Percentiles rank a stretch among this genome's conserved stretches.
Evolutionary conservation across 495 filamentous ascomycete species (phyloP).

Genomic region (Lepidopterella palustris): DNA sequence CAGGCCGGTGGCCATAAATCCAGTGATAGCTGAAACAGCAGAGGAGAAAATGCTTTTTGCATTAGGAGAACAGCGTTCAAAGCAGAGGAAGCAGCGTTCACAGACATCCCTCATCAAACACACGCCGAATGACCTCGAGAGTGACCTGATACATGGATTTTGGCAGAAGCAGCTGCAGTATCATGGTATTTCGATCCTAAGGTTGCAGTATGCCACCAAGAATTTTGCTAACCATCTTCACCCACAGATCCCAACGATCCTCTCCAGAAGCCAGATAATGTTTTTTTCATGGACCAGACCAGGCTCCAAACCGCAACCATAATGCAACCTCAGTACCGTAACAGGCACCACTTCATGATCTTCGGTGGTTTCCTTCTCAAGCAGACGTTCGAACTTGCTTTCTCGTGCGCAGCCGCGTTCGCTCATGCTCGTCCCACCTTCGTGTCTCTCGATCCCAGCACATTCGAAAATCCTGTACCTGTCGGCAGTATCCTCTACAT

Average conservation of each 20-base stretch:
- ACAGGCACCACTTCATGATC: conserved; percentile 84
- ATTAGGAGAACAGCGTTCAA: conserved; percentile 65
- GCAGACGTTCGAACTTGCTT: conserved; percentile 79
- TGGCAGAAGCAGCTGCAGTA: conserved; percentile 70
- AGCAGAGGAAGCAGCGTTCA: conserved; percentile 61
- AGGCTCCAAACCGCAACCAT: conserved; percentile 64
- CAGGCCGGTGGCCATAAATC: conserved; percentile 51
- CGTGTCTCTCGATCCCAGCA: conserved; percentile 69
- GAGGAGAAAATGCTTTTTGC: conserved; percentile 64
- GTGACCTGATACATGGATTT: conserved; percentile 70
- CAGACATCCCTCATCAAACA: conserved; percentile 61
- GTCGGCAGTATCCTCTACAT: conserved; percentile 79
- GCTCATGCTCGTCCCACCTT: conserved; percentile 71
- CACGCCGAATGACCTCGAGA: conserved; percentile 70
- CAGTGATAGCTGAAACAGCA: conserved; percentile 58
- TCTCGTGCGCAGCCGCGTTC: conserved; percentile 76
- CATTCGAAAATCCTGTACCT: conserved; percentile 78
- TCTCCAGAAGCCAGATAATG: conserved; percentile 53
- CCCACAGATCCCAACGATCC: conserved; percentile 52
- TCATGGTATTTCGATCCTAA: conserved; percentile 39
- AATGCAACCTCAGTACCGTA: conserved; percentile 84
- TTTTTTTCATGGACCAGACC: conserved; percentile 61
- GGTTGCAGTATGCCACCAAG: background rate
- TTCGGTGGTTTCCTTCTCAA: conserved; percentile 82
- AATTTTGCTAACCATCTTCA: background rate